phyloP scores from a whole-genome alignment of 441 rosid genomes.

The Rhodomyrtus psidioides region DNA sequence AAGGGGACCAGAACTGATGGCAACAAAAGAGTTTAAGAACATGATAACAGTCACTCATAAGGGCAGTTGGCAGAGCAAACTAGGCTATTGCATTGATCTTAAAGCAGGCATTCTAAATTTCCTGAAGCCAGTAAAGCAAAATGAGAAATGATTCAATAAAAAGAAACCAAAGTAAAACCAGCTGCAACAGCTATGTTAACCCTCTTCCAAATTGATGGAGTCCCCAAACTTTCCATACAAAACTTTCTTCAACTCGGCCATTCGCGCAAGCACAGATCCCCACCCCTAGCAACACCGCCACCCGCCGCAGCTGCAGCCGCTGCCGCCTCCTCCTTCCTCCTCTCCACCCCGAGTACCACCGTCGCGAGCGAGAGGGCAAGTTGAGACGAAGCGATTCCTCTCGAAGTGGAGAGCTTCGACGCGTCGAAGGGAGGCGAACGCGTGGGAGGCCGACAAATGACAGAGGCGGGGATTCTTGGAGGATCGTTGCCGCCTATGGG shows the following conservation, averaged over 20 bases:
- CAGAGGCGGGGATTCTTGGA: too few relatives aligned
- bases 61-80: not conserved
- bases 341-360: too few relatives aligned
- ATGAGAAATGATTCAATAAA: not conserved
- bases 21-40: not conserved
- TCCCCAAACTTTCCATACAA: constrained; percentile 79
- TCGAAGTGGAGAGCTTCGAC: too few relatives aligned
- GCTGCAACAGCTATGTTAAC: constrained; percentile 11
- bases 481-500: too few relatives aligned
- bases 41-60: not conserved
- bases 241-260: constrained; percentile 69
- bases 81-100: not conserved
- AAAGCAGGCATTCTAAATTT: not conserved
- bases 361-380: too few relatives aligned
- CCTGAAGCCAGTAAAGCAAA: not conserved
- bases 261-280: constrained; percentile 33
- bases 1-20: not conserved
- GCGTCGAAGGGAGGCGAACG: too few relatives aligned
- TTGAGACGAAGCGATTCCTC: too few relatives aligned
- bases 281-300: too few relatives aligned
- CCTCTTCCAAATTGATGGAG: constrained; percentile 91
- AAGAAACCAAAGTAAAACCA: not conserved
- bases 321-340: too few relatives aligned
- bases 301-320: too few relatives aligned
- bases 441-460: too few relatives aligned